These are phyloP conservation scores for Xylaria sp. DNA, from an alignment of 2,329 filamentous ascomycete species.

Conservation along the genomic window DNA sequence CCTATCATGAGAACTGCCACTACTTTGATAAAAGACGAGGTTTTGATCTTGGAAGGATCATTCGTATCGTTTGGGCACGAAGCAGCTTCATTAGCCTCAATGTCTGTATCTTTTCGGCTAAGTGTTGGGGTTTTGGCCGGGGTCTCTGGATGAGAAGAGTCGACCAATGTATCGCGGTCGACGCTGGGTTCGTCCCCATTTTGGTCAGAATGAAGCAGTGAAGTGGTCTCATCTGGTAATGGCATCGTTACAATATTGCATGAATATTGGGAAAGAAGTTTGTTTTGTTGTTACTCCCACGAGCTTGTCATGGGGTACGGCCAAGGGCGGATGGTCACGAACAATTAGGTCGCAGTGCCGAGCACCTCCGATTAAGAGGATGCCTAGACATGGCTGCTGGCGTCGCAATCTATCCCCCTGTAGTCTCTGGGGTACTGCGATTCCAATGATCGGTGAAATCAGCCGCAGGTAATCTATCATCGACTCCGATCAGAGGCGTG, in stretches of 20 bases:
- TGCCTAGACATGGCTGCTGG: neutral
- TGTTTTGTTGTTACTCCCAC: neutral
- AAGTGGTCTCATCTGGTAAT: conserved; percentile 23
- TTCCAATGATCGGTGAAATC: neutral
- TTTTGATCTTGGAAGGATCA: conserved; percentile 14
- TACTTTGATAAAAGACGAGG: conserved; percentile 29
- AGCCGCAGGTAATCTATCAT: neutral
- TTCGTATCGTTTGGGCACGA: neutral
- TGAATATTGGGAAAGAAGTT: neutral
- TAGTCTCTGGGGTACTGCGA: neutral
- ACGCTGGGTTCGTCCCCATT: conserved; percentile 3
- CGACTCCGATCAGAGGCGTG: neutral
- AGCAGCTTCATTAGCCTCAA: conserved; percentile 26
- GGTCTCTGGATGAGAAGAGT: neutral
- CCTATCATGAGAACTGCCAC: conserved; percentile 36
- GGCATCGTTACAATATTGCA: conserved; percentile 13
- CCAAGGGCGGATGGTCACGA: neutral
- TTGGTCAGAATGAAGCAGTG: conserved; percentile 22
- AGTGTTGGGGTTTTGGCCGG: neutral
- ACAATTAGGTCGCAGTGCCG: neutral
- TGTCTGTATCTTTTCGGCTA: conserved; percentile 5
- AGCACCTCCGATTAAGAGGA: neutral
- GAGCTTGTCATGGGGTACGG: neutral
- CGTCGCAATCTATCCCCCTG: conserved; percentile 17
- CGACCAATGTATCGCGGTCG: neutral